Evolutionary conservation across 1,284 basidiomycete species (phyloP), one percentile per base, ranked within the genome.

Genomic region (Ganoderma sinense): DNA sequence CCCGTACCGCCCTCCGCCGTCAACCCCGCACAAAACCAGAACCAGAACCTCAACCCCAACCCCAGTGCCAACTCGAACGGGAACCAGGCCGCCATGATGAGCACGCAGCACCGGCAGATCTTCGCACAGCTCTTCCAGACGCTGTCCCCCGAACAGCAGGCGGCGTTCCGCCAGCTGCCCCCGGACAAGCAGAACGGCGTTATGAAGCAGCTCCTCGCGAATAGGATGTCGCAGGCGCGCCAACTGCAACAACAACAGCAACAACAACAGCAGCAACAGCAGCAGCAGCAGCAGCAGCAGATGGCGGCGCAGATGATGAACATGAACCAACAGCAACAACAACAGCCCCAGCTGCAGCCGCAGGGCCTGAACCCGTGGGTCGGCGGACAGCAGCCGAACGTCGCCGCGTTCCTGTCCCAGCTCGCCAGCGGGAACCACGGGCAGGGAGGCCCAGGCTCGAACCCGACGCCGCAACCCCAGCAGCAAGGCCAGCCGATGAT

Each of bases 281-380:
- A 78, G 58, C 80, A 75, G 36, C 78, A 75, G 11, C 75, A 75
- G 41, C 78, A 78, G 31, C 71, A 72, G 56, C 74, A 71, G 29
- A 63, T 71, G 13, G 71, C 75, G n/a, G 69, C 56, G 40, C 69
- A 31, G 10, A 39, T 64, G 45, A 59, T 59, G 63, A 60, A 20
- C 5, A 41, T 56, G 40, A 62, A 53, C 33, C 43, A 36, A n/a
- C 61, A 39, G 45, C 65, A 58, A 36, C 36, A 36, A 36, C 64
- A 53, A 33, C 65, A 61, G 33, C 62, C 70, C 56, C 56, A 70
- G 51, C 60, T 53, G 13, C 33, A 48, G 45, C 31, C 48, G n/a
- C 18, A 31, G 65, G 63, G 65, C 36, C 18, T 64, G 67, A 71
- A 70, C 55, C 69, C 56, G 48, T 75, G 72, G 71, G 41, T 67